Conservation (phyloP, 2,329 filamentous ascomycete genomes). For the Immersiporthe knoxdaviesiana region DNA sequence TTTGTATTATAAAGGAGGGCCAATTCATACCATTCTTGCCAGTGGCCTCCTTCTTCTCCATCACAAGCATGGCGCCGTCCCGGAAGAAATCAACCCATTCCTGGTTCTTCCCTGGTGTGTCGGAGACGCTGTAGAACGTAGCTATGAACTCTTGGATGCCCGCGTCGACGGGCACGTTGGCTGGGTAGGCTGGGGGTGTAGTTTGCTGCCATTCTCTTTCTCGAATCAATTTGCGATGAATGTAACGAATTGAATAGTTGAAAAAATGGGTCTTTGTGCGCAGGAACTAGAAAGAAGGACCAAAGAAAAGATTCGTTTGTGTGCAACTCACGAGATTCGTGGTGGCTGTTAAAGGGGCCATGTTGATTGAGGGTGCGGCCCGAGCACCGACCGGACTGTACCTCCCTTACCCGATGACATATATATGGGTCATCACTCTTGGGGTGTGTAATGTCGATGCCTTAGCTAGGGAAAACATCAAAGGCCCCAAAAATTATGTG, state of each 20-base stretch:
- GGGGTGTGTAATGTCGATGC: too few relatives aligned
- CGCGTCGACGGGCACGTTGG: slow-evolving; percentile 28
- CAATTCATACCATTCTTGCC: slow-evolving; percentile 35
- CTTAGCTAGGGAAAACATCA: too few relatives aligned
- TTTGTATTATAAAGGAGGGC: too few relatives aligned
- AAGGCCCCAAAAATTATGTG: background rate
- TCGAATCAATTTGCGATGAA: background rate
- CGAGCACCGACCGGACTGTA: background rate
- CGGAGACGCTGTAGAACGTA: slow-evolving; percentile 50
- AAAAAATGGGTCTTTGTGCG: background rate
- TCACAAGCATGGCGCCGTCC: slow-evolving; percentile 46
- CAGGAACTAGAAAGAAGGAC: background rate
- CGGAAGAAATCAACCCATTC: slow-evolving; percentile 49
- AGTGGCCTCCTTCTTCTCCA: slow-evolving; percentile 45
- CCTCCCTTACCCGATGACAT: slow-evolving; percentile 8
- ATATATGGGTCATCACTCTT: too few relatives aligned
- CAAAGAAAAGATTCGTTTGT: background rate
- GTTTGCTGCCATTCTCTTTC: slow-evolving; percentile 23
- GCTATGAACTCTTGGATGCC: slow-evolving; percentile 43
- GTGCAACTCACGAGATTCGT: background rate
- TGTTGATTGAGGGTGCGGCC: slow-evolving; percentile 1
- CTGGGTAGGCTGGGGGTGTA: slow-evolving; percentile 39
- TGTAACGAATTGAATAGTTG: background rate
- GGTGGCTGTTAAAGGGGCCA: background rate
- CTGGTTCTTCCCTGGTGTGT: slow-evolving; percentile 45